These are phyloP conservation scores for Schwanniomyces polymorphus DNA, from an alignment of 805 yeast genomes.

Conservation along the genomic window DNA sequence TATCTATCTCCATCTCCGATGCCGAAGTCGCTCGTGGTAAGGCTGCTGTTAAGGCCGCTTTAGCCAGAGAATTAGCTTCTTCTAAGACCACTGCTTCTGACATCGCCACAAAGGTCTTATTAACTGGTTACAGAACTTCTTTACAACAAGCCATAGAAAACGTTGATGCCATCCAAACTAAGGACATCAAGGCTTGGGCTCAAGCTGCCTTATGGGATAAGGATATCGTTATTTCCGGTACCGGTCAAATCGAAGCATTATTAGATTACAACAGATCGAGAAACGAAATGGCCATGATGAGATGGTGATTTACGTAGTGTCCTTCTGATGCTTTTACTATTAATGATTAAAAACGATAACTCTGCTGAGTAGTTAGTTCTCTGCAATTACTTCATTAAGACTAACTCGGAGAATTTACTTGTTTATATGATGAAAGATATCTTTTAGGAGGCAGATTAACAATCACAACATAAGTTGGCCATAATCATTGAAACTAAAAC, in stretches of 20 bases:
- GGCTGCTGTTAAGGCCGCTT: slow-evolving; percentile 63
- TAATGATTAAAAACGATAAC: background rate
- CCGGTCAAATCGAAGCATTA: slow-evolving; percentile 84
- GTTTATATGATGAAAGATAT: slow-evolving; percentile 3
- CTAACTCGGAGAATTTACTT: slow-evolving; percentile 1
- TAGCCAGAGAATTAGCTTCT: slow-evolving; percentile 51
- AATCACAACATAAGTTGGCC: background rate
- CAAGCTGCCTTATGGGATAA: slow-evolving; percentile 74
- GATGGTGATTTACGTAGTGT: slow-evolving; percentile 43
- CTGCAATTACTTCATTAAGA: slow-evolving; percentile 1
- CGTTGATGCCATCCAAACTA: slow-evolving; percentile 63
- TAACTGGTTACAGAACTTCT: slow-evolving; percentile 62
- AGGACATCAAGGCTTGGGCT: slow-evolving; percentile 73
- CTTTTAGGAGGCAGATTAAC: slow-evolving; percentile 1
- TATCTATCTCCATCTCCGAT: slow-evolving; percentile 70
- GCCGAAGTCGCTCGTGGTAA: slow-evolving; percentile 80
- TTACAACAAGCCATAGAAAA: slow-evolving; percentile 57
- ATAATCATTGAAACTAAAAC: background rate
- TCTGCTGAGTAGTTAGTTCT: background rate
- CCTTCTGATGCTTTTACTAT: background rate
- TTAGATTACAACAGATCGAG: slow-evolving; percentile 84
- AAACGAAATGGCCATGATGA: slow-evolving; percentile 87
- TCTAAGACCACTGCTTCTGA: slow-evolving; percentile 53
- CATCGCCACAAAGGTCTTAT: slow-evolving; percentile 60
- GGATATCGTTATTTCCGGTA: slow-evolving; percentile 79